These are phyloP conservation scores for Nicotiana noctiflora DNA, from an alignment of 257 asterid species.

Conservation along the genomic window DNA sequence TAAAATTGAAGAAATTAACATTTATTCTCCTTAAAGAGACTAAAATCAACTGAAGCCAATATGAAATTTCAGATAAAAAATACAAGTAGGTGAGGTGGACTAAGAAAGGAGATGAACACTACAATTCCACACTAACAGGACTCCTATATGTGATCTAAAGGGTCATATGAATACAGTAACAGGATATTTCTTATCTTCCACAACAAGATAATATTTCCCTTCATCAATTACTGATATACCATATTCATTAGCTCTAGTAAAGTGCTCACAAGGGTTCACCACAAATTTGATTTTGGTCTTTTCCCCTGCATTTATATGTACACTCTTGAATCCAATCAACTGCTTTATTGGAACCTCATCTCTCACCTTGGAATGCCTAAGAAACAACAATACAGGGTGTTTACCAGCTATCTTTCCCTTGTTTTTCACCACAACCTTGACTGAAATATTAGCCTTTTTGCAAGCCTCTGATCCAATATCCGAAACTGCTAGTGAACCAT, in stretches of 20 bases:
- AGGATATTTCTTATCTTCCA: slow-evolving; percentile 39
- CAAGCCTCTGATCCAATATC: slow-evolving; percentile 28
- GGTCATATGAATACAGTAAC: slow-evolving; percentile 28
- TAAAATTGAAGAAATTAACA: background rate
- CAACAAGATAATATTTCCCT: slow-evolving; percentile 32
- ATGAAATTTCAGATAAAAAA: no score
- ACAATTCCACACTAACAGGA: background rate
- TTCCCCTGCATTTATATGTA: slow-evolving; percentile 28
- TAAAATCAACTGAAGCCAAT: background rate
- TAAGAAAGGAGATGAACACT: background rate
- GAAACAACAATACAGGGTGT: slow-evolving; percentile 46
- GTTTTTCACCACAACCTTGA: slow-evolving; percentile 32
- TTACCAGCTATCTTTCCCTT: slow-evolving; percentile 36
- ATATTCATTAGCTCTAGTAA: slow-evolving; percentile 38
- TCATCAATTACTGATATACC: slow-evolving; percentile 46
- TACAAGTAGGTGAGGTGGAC: no score
- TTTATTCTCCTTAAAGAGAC: background rate
- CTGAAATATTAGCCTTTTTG: slow-evolving; percentile 25
- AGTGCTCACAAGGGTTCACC: slow-evolving; percentile 44
- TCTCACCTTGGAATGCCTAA: slow-evolving; percentile 10
- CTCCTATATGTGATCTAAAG: background rate
- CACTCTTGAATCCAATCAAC: slow-evolving; percentile 44
- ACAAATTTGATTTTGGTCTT: slow-evolving; percentile 28
- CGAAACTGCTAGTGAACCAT: slow-evolving; percentile 17
- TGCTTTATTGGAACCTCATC: slow-evolving; percentile 32